Evolutionary conservation across 768 basidiomycete genomes (phyloP).

Genomic region (Macrocybe gigantea): DNA sequence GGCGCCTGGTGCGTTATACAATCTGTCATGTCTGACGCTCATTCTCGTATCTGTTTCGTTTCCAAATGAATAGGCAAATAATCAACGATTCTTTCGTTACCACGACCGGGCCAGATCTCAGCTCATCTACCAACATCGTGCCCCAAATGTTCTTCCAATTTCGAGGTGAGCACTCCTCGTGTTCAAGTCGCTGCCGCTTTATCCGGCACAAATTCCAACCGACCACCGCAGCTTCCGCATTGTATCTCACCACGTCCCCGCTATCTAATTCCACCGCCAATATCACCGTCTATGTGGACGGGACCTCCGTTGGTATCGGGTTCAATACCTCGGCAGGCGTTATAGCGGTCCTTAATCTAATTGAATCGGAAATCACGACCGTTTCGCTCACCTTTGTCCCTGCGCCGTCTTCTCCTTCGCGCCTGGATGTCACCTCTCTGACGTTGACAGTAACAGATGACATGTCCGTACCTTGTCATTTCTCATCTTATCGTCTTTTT

Average conservation of each 20-base stretch:
- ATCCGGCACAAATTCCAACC: not conserved
- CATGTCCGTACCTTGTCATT: slow-evolving; percentile 21
- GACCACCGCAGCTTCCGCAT: slow-evolving; percentile 28
- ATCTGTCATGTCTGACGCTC: no score
- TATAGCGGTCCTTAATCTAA: slow-evolving; percentile 33
- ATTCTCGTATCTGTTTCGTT: slow-evolving; percentile 3
- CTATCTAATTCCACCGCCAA: slow-evolving; percentile 48
- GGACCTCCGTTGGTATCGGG: slow-evolving; percentile 20
- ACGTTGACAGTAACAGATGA: slow-evolving; percentile 29
- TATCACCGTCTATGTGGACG: slow-evolving; percentile 40
- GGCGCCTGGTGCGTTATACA: slow-evolving; percentile 35
- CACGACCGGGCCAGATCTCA: slow-evolving; percentile 38
- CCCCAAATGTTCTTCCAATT: slow-evolving; percentile 57
- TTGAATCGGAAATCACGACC: slow-evolving; percentile 31
- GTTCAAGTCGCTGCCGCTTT: not conserved
- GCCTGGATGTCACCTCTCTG: slow-evolving; percentile 32
- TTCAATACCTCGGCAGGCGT: slow-evolving; percentile 37
- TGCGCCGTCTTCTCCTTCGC: slow-evolving; percentile 14
- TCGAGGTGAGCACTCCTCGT: slow-evolving; percentile 31
- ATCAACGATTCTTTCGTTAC: slow-evolving; percentile 19
- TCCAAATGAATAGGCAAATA: slow-evolving; percentile 7
- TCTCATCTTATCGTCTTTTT: no score
- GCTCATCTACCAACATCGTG: slow-evolving; percentile 30
- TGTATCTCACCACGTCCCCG: slow-evolving; percentile 37
- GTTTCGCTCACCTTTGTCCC: slow-evolving; percentile 36